Conservation (phyloP, 495 filamentous ascomycete species). For the Aspergillus ellipticus region DNA sequence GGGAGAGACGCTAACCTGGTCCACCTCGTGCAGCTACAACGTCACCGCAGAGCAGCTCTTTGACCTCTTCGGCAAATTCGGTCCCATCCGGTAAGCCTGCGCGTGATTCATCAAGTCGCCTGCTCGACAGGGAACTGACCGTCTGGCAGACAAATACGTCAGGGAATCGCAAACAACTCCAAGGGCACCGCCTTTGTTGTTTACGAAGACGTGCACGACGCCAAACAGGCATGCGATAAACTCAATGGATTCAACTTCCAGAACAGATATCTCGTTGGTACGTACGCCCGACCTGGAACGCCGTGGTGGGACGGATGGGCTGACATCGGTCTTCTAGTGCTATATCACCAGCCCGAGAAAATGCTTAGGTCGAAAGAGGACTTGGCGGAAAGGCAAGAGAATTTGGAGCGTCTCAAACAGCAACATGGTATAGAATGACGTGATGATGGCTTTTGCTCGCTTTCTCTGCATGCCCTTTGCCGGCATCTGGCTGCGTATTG, state of each 20-base stretch:
- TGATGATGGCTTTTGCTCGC: constrained; percentile 32
- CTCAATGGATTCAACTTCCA: constrained; percentile 99
- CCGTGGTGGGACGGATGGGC: not conserved
- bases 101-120: not conserved
- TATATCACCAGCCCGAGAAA: constrained; percentile 99
- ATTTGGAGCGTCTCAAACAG: constrained; percentile 95
- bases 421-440: constrained; percentile 97
- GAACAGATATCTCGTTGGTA: constrained; percentile 98
- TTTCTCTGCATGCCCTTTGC: constrained; percentile 37
- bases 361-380: constrained; percentile 91
- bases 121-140: constrained; percentile 25
- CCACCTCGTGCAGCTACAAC: constrained; percentile 67
- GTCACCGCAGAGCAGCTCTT: constrained; percentile 91
- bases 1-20: constrained; percentile 12
- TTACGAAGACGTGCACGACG: constrained; percentile 99
- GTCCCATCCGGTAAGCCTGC: constrained; percentile 77
- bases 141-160: constrained; percentile 81
- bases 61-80: constrained; percentile 92
- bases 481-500: constrained; percentile 38
- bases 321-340: constrained; percentile 51
- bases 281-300: constrained; percentile 32
- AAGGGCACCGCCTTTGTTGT: constrained; percentile 99
- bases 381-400: constrained; percentile 88
- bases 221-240: constrained; percentile 97
- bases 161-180: constrained; percentile 94